Base-by-base conservation (phyloP, 495 filamentous ascomycete genomes). In the Podospora anserina region DNA sequence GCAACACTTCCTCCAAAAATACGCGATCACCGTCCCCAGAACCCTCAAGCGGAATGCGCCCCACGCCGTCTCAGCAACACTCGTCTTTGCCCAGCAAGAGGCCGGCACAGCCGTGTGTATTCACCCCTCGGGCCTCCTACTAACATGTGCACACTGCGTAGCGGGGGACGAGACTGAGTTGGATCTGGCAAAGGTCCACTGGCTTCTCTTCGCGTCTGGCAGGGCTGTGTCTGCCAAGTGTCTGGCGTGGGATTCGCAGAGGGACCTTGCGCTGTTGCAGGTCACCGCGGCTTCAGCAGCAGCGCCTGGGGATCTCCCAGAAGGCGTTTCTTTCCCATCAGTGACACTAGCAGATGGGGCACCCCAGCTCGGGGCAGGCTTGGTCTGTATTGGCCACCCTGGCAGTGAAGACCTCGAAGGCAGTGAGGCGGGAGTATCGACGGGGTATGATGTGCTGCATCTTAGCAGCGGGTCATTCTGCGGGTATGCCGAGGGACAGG, bases 71-170 rank as follows among this genome's bases (percentile, higher is more conserved):
- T 57, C 72, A n/a, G 75, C 82, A 0, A 83, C 81, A 0, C 76
- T 84, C 26, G 79, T 84, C 28, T 86, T 84, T 63, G 82, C 79
- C 34, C 82, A 83, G 66, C 72, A 80, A 44, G 79, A 82, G 68
- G 83, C 82, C 11, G 81, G 82, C 28, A 83, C 81, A 4, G 82
- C 83, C 3, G 77, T 84, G n/a, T 84, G 79, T 65, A 79, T 85
- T 32, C 71, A 76, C 2, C 49, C 76, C 32, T 63, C 70, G 15
- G 83, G 82, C 16, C 68, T 83, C 34, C 69, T 85, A 13, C 66
- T 85, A 39, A 85, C 81, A 18, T 82, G 81, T 68, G 74, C 82
- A 15, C 82, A 84, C 69, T 85, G 83, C 68, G 69, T 85, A 6
- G 80, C 77, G 18, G 82, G 80, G 63, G 75, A 59, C 5, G 57